Base-by-base conservation (phyloP, 108 stramenopile species). In the Pseudonitzschia delicatissima region DNA sequence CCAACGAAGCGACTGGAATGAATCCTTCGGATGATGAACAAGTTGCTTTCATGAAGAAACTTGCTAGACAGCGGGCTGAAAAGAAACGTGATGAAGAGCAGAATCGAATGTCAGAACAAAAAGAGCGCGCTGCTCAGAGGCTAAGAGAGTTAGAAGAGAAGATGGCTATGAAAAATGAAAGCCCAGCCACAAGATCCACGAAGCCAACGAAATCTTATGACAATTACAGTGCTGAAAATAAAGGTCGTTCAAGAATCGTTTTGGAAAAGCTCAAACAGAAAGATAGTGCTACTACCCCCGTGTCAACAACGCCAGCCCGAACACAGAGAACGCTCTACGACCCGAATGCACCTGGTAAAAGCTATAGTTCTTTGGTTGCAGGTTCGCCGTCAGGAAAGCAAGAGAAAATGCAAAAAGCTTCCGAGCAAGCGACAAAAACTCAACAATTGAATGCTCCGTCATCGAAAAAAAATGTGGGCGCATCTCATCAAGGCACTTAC, bases 11-110 rank as follows among this genome's bases (percentile, higher is more conserved):
- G 37, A 32, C 13, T 26, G 49, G 50, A 57, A 47, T 21, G 42
- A 52, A 40, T 34, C 47, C 37, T n/a, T 57, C 35, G 18, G 61
- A 8, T 0, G 66, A 72, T 25, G 50, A 76, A 26, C 77, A 85
- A 48, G 62, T 18, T 13, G 63, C 71, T 27, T 64, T 51, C 66
- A 87, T 87, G 84, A 67, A 76, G 13, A 77, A 71, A 50, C 49
- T 86, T 23, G 87, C 87, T 25, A 82, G 76, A 57, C 82, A 89
- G 65, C 74, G 81, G 2, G 82, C 87, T n/a, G 80, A 82, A 69
- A 66, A 70, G 49, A 35, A 69, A 23, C 77, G 76, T 29, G 47
- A 66, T 5, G 87, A 87, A 63, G 87, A 83, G 62, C 82, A 78
- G 62, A 72, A 67, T 42, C 70, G 87, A 47, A 68, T 73, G 36